These are phyloP conservation scores for Nicotiana rustica DNA, from an alignment of 305 asterid genomes.

Conservation along the genomic window DNA sequence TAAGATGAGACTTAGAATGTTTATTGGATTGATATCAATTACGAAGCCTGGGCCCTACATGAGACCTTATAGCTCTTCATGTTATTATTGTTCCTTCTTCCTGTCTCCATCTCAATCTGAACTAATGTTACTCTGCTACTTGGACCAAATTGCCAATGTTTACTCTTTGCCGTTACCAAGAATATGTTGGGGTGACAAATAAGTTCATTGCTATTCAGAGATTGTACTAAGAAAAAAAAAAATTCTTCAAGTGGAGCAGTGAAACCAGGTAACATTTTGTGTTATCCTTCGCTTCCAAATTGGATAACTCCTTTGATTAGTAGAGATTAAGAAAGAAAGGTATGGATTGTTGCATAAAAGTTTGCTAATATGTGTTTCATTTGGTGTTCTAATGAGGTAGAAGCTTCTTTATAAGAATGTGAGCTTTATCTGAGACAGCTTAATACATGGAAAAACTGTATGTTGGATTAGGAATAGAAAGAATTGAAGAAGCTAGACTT, in stretches of 20 bases:
- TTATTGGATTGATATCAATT: background rate
- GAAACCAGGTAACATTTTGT: background rate
- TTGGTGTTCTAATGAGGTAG: slow-evolving; percentile 8
- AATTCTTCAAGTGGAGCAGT: background rate
- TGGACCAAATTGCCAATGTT: background rate
- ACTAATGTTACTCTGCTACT: background rate
- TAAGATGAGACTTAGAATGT: background rate
- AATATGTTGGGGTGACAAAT: slow-evolving; percentile 10
- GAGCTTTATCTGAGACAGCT: background rate
- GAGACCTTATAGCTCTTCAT: background rate
- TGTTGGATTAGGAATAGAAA: background rate
- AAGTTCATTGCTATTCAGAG: background rate
- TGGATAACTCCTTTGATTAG: slow-evolving; percentile 23
- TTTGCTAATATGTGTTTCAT: slow-evolving; percentile 3
- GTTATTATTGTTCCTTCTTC: background rate
- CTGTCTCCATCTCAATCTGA: background rate
- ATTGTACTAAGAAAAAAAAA: background rate
- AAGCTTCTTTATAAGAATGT: background rate
- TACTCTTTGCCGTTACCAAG: background rate
- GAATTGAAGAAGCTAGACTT: slow-evolving; percentile 1
- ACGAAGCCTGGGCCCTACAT: background rate
- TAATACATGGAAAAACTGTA: background rate
- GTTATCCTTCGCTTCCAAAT: background rate
- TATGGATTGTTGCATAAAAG: background rate
- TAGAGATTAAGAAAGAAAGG: background rate